phyloP scores from a whole-genome alignment of 768 basidiomycete genomes.

The Vishniacozyma victoriae region DNA sequence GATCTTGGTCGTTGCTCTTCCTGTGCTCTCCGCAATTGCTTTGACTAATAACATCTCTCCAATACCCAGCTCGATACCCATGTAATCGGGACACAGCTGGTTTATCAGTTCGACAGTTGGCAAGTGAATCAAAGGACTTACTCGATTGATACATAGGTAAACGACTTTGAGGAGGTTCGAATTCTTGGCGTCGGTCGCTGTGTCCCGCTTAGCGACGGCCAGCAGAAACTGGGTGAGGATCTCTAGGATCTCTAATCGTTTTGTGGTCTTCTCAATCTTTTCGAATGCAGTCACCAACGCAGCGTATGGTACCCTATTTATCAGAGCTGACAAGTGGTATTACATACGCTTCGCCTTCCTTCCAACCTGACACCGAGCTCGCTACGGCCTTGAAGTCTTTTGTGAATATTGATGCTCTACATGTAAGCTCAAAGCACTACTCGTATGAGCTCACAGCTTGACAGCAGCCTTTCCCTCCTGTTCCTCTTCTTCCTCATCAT shows the following conservation, averaged over 20 bases:
- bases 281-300: slow-evolving; percentile 83
- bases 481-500: slow-evolving; percentile 42
- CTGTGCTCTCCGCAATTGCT: slow-evolving; percentile 90
- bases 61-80: slow-evolving; percentile 90
- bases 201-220: slow-evolving; percentile 80
- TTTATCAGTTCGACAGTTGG: neutral
- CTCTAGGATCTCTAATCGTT: slow-evolving; percentile 85
- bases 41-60: slow-evolving; percentile 91
- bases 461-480: slow-evolving; percentile 52
- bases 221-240: slow-evolving; percentile 81
- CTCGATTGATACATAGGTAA: slow-evolving; percentile 94
- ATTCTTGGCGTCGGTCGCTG: slow-evolving; percentile 63
- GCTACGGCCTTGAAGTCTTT: slow-evolving; percentile 30
- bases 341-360: slow-evolving; percentile 72
- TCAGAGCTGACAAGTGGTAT: neutral
- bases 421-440: neutral
- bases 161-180: slow-evolving; percentile 68
- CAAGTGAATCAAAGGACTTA: slow-evolving; percentile 48
- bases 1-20: slow-evolving; percentile 71
- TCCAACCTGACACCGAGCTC: slow-evolving; percentile 64
- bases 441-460: slow-evolving; percentile 54
- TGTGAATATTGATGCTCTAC: slow-evolving; percentile 40
- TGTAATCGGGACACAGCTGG: slow-evolving; percentile 89
- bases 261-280: slow-evolving; percentile 87
- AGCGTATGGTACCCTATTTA: slow-evolving; percentile 78